Conservation (phyloP, 495 filamentous ascomycete species). For the Ascodesmis nigricans region DNA sequence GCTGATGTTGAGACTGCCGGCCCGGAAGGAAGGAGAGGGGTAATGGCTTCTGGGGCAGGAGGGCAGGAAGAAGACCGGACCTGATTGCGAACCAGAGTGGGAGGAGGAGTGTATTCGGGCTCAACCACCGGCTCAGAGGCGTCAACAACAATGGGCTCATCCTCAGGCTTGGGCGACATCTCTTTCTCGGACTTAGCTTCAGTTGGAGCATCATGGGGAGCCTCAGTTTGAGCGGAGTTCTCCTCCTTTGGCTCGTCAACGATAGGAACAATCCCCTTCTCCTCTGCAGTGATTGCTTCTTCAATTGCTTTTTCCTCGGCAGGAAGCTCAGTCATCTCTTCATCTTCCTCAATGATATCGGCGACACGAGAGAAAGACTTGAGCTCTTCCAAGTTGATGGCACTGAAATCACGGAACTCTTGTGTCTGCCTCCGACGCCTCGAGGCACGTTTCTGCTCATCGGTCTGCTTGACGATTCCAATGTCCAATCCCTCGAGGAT, state of each 20-base stretch:
- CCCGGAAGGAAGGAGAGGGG: too few relatives aligned
- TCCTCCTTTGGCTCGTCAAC: neutral
- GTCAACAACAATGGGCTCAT: neutral
- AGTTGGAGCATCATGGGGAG: neutral
- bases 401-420: slow-evolving; percentile 20
- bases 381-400: slow-evolving; percentile 16
- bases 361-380: slow-evolving; percentile 13
- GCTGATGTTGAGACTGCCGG: too few relatives aligned
- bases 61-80: neutral
- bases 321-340: neutral
- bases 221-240: neutral
- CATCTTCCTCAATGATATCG: neutral
- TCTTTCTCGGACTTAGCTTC: neutral
- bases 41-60: neutral
- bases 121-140: neutral
- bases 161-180: neutral
- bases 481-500: slow-evolving; percentile 11
- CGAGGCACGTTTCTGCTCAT: slow-evolving; percentile 15
- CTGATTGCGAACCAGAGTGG: slow-evolving; percentile 5
- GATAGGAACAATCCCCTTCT: too few relatives aligned
- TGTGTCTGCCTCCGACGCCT: slow-evolving; percentile 18
- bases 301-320: neutral
- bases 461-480: slow-evolving; percentile 2
- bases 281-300: slow-evolving; percentile 1
- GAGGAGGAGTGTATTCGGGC: neutral